phyloP scores from a whole-genome alignment of 2,329 filamentous ascomycete genomes.

The Colletotrichum camelliae region DNA sequence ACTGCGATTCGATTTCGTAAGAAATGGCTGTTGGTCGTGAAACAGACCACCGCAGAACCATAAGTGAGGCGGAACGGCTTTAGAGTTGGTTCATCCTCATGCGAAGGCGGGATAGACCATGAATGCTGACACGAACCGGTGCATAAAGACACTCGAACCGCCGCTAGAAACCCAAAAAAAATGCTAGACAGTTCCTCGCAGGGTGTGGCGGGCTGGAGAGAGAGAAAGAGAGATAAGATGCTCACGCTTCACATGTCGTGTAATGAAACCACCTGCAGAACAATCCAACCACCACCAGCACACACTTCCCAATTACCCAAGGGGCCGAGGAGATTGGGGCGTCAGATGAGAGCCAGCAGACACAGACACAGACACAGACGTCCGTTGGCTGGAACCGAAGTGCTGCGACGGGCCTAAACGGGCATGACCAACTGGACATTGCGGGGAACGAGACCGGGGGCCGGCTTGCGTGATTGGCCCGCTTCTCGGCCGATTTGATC shows the following conservation, averaged over 20 bases:
- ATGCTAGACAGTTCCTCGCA: background rate
- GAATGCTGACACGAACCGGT: background rate
- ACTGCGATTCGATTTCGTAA: background rate
- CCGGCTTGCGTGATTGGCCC: background rate
- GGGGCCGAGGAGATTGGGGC: background rate
- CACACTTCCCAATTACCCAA: background rate
- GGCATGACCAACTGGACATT: background rate
- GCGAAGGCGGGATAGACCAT: background rate
- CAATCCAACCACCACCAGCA: background rate
- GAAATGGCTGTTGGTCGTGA: background rate
- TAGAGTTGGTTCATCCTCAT: background rate
- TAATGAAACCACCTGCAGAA: background rate
- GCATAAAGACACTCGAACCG: background rate
- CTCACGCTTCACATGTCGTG: background rate
- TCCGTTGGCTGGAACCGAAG: background rate
- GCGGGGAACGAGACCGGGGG: background rate
- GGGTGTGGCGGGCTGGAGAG: too few relatives aligned
- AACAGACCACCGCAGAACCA: background rate
- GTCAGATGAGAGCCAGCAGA: background rate
- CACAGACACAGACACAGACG: background rate
- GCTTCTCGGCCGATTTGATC: conserved; percentile 7
- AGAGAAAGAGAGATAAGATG: background rate
- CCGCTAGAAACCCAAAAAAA: background rate
- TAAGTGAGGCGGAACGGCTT: background rate
- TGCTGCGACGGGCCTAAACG: background rate